Evolutionary conservation across 371 early-diverging fungal species (phyloP), one percentile per base, ranked within the genome.

Genomic region (Mucor plumbeus): DNA sequence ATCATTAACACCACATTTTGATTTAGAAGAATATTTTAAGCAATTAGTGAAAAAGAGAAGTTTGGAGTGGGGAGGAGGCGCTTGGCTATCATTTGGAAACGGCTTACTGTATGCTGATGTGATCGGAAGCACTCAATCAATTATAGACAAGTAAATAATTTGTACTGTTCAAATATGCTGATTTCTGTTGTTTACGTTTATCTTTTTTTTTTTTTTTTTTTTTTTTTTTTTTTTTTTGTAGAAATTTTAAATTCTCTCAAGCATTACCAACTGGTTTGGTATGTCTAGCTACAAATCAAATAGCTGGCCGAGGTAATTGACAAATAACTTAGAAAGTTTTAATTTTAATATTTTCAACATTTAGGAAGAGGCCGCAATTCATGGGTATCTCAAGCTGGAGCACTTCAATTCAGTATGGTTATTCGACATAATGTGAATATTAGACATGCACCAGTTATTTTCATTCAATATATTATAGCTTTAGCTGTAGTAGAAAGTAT

Each of bases 331-430:
- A 26, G 34, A 26, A 31, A 60, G 4, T 17, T 14, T 8, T 4
- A 9, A 5, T 38, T 38, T 38, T 38, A 40, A 19, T 3, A 19
- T 8, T 38, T 11, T 36, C 13, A 35, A 14, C 26, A 26, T 50
- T 5, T 11, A 57, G 59, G 65, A 36, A 39, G 98, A 21, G 97
- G 97, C 7, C 83, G 88, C 33, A 97, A 97, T 73, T 84, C 92
- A 0, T 98, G 99, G 99, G 89, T 98, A 5, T 95, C 97, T 19
- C 95, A 94, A 19, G 69, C 83, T 7, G 98, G 98, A 4, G 95
- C 96, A 62, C 79, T 97, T 34, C 93, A 92, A 78, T 97, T 97
- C 69, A 92, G 95, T 3, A 70, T 94, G 64, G 67, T 90, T 2
- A 33, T 97, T 8, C 73, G 85, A n/a, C 96, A 96, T 67, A 83